Evolutionary conservation across 306 rosid species (phyloP).

Genomic region (Prinsepia uniflora): DNA sequence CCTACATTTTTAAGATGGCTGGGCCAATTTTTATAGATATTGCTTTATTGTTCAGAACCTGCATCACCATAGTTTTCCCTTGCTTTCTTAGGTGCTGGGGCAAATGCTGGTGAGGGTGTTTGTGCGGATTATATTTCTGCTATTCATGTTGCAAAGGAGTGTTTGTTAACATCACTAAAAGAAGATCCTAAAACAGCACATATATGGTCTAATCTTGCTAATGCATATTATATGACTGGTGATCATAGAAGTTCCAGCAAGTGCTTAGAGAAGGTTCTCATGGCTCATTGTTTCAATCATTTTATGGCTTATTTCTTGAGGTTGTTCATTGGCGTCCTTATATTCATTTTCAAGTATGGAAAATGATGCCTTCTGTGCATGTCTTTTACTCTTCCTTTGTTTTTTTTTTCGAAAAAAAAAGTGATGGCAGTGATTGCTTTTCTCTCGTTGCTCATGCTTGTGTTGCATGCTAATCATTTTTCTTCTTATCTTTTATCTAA

Average conservation of each 20-base stretch:
- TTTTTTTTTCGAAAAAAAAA: no score
- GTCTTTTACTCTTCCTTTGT: neutral
- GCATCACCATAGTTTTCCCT: conserved; percentile 4
- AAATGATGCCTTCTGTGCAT: neutral
- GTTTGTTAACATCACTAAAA: conserved; percentile 76
- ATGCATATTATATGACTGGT: conserved; percentile 65
- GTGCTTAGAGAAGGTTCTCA: conserved; percentile 95
- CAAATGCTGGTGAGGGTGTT: conserved; percentile 65
- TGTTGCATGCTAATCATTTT: neutral
- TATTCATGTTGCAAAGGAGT: conserved; percentile 78
- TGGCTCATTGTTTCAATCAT: conserved; percentile 50
- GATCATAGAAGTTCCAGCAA: conserved; percentile 90
- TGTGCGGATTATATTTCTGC: conserved; percentile 52
- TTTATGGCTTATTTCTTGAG: conserved; percentile 42
- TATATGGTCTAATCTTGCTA: conserved; percentile 86
- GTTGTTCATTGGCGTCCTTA: conserved; percentile 46
- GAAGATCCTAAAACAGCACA: conserved; percentile 87
- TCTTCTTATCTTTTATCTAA: neutral
- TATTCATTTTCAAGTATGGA: conserved; percentile 23
- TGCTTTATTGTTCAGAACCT: conserved; percentile 26
- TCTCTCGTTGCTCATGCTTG: neutral
- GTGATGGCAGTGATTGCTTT: no score
- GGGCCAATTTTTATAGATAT: conserved; percentile 13
- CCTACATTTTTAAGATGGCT: neutral
- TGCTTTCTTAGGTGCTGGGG: conserved; percentile 74